Evolutionary conservation across 768 basidiomycete genomes (phyloP), one percentile per base, ranked within the genome.

Genomic region (Russula ochroleuca): DNA sequence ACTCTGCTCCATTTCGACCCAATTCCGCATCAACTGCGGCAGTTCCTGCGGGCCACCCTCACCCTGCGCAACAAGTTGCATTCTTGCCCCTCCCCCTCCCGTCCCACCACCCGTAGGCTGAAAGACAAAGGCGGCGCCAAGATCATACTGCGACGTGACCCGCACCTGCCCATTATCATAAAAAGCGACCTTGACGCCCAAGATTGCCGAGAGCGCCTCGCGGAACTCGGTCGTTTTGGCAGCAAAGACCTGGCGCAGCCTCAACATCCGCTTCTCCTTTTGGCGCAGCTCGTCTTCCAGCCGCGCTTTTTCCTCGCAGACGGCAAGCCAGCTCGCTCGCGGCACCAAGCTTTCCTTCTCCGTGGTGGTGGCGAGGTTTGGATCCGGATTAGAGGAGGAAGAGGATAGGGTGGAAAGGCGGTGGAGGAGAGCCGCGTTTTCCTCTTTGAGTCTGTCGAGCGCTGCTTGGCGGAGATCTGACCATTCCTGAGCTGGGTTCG

Each of bases 101-200:
- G n/a, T 15, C 0, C 51, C 51, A 1, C 79, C 31, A 74, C 77
- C 2, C 72, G 72, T 52, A 1, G 90, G 88, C 71, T 87, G 85
- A 73, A 99, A 92, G 35, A 94, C 89, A 71, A 97, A 95, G 53
- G 89, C 86, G 33, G 92, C 90, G 58, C 82, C 82, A 7, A 92
- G 83, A 66, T 97, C 94, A 75, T 88, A 98, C 69, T 92, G 81
- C n/a, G 88, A 90, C 5, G 94, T 95, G 64, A 97, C 85, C 23
- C 91, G 83, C 54, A 98, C 88, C 68, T 92, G 86, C 0, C 94
- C 95, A 56, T 92, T 93, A 17, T 89, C 90, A 71, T 91, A 91
- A 72, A 98, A 97, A 1, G 88, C 87, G 55, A 98, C 83, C 70
- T 96, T 93, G 71, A 94, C 86, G 7, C 95, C 96, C 0, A 98